phyloP scores from a whole-genome alignment of 2,329 filamentous ascomycete genomes.

The Neonectria punicea region DNA sequence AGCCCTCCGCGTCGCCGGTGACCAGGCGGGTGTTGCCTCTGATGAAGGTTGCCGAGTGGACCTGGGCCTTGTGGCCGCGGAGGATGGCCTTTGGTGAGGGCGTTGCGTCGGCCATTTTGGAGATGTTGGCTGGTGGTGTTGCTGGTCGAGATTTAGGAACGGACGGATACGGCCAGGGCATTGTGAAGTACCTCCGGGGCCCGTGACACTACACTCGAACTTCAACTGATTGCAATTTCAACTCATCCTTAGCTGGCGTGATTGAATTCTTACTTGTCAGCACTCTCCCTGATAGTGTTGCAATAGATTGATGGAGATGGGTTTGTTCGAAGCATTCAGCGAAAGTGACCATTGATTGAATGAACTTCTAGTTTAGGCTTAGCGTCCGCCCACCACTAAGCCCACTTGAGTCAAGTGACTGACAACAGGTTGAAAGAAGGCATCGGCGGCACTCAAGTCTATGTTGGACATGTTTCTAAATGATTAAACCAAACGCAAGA shows the following conservation, averaged over 20 bases:
- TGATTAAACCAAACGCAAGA: not conserved
- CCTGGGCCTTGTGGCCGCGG: slow-evolving; percentile 83
- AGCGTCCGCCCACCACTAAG: not conserved
- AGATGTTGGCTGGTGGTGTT: not conserved
- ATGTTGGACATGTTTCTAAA: too few relatives aligned
- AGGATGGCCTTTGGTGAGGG: slow-evolving; percentile 71
- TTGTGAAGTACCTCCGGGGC: not conserved
- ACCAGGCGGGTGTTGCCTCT: slow-evolving; percentile 79
- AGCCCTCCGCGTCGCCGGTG: slow-evolving; percentile 91
- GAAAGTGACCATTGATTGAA: too few relatives aligned
- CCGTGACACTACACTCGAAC: not conserved
- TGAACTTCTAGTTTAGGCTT: not conserved
- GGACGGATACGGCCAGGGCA: not conserved
- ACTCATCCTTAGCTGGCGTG: too few relatives aligned
- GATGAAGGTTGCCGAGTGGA: slow-evolving; percentile 81
- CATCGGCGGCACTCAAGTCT: too few relatives aligned
- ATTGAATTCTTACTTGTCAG: not conserved
- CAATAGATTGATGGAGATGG: too few relatives aligned
- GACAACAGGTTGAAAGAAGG: not conserved
- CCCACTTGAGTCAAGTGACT: not conserved
- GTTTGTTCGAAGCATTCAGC: not conserved
- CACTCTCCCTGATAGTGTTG: not conserved
- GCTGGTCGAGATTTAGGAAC: slow-evolving; percentile 3
- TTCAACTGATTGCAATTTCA: too few relatives aligned
- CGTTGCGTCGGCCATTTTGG: slow-evolving; percentile 42